Base-by-base conservation (phyloP, 257 asterid species). In the Cinchona pubescens region DNA sequence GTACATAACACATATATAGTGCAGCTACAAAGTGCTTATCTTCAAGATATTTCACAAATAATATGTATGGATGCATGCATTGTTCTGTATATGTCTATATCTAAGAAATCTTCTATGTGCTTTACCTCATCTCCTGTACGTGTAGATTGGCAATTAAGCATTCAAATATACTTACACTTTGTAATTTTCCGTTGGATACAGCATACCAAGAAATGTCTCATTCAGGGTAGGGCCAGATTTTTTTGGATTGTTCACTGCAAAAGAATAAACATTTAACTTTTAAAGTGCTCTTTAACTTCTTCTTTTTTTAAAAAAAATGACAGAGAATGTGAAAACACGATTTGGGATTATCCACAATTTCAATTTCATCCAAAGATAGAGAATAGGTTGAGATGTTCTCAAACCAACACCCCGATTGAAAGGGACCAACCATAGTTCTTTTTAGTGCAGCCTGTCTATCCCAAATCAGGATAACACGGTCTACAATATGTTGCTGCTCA, bases 231-330 rank as follows among this genome's bases (percentile, higher is more conserved):
- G 96, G 67, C 94, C 91, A 69, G 99, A 90, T 86, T 89, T 92
- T 78, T 90, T 95, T 14, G 99, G 99, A 88, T 95, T 95, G 89
- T 91, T 95, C 91, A 91, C 99, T 95, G 98, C 80, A 83, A 72
- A 35, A 78, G 79, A 53, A 75, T 29, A n/a, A 69, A 23, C 27
- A 81, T 60, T n/a, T 58, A 66, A 23, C 56, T 59, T 7, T 69
- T 73, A 76, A 61, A 55, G 18, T 43, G 30, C 35, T 45, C 6
- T 18, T 55, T 19, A 3, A 32, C 21, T 38, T n/a, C n/a, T n/a
- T n/a, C n/a, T n/a, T n/a, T n/a, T n/a, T n/a, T n/a, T n/a, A n/a
- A n/a, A 3, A 19, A 35, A 63, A 34, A 8, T n/a, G 10, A 58
- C 68, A 30, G 10, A 64, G 48, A n/a, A 27, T 34, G 32, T 63